Evolutionary conservation across 83 land plant species (phyloP).

Genomic region (Diphasiastrum complanatum): DNA sequence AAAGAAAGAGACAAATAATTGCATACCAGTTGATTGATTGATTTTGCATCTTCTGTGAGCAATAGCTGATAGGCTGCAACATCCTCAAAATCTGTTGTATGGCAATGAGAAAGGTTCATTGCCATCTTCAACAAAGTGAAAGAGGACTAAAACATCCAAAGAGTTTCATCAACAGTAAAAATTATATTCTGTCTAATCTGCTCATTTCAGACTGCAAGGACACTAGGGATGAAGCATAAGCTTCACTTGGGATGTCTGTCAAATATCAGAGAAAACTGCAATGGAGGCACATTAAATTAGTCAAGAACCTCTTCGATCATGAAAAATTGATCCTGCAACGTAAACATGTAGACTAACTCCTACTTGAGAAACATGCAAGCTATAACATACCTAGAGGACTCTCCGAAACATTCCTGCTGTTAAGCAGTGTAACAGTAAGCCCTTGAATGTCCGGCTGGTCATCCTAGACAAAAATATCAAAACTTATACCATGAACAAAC

Average conservation of each 20-base stretch:
- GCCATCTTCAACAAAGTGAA: not conserved
- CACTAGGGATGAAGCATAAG: too few relatives aligned
- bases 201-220: too few relatives aligned
- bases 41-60: constrained; percentile 81
- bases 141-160: too few relatives aligned
- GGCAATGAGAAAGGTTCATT: not conserved
- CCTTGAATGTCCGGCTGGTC: constrained; percentile 95
- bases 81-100: constrained; percentile 89
- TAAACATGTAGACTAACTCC: not conserved
- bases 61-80: constrained; percentile 94
- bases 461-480: constrained; percentile 54
- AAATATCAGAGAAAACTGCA: too few relatives aligned
- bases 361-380: not conserved
- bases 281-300: too few relatives aligned
- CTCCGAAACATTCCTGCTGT: constrained; percentile 62
- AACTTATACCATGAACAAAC: not conserved
- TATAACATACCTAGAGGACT: constrained; percentile 92
- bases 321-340: not conserved
- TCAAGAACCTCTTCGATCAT: too few relatives aligned
- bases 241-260: too few relatives aligned
- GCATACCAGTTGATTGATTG: constrained; percentile 86
- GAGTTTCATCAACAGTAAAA: too few relatives aligned
- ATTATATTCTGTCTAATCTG: too few relatives aligned
- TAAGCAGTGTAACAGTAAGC: constrained; percentile 49
- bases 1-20: not conserved